These are phyloP conservation scores for Stephanodiscus triporus DNA, from an alignment of 108 stramenopile genomes.

Conservation along the genomic window DNA sequence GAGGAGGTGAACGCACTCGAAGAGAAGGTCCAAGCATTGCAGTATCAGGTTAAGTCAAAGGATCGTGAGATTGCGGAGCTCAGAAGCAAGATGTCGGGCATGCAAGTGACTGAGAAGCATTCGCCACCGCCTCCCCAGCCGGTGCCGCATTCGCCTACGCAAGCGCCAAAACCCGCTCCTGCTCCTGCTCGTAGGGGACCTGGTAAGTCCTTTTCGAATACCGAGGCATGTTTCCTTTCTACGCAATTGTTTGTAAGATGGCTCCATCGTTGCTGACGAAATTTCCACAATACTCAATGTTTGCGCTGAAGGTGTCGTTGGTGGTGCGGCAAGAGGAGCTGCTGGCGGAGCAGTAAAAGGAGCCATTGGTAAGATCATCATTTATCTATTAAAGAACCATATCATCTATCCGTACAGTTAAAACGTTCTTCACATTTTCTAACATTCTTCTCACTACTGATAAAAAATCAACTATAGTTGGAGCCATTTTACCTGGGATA, in stretches of 20 bases:
- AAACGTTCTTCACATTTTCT: background rate
- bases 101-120: conserved; percentile 11
- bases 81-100: conserved; percentile 5
- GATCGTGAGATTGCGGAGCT: conserved; percentile 28
- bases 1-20: conserved; percentile 2
- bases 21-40: conserved; percentile 11
- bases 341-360: conserved; percentile 47
- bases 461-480: conserved; percentile 9
- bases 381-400: no score
- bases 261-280: background rate
- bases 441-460: background rate
- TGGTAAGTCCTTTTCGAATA: background rate
- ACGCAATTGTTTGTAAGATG: background rate
- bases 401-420: background rate
- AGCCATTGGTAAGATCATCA: conserved; percentile 24
- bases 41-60: conserved; percentile 12
- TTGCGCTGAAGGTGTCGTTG: background rate
- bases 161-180: conserved; percentile 16
- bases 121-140: background rate
- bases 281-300: no score
- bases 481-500: conserved; percentile 51
- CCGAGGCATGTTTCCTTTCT: no score
- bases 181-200: conserved; percentile 10
- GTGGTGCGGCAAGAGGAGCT: conserved; percentile 32
- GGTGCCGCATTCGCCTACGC: conserved; percentile 10